Base-by-base conservation (phyloP, 164 flowering plant genomes). In the Umbilicus rupestris region DNA sequence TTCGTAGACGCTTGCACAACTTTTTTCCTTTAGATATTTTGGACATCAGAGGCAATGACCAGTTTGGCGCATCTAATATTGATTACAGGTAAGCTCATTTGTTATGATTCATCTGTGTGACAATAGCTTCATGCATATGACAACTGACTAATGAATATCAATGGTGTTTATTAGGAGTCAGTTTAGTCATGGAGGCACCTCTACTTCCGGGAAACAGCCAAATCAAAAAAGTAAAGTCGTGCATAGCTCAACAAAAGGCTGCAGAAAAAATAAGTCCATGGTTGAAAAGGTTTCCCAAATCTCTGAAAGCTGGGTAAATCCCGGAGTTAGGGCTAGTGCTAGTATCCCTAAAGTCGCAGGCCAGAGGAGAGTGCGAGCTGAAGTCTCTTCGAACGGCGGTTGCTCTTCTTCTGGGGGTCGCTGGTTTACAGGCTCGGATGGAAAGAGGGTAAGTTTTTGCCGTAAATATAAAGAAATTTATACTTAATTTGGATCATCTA, bases 391-490 rank as follows among this genome's bases (percentile, higher is more conserved):
- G 16, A 8, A 55, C 15, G 60, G 60, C 12, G 31, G 60, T 55
- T 55, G 60, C 60, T 37, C 22, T 60, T 42, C 22, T 60, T 42
- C 86, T 66, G 62, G 77, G 37, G 96, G 98, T 52, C 85, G 78
- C 60, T 93, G 97, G 97, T 81, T 70, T 72, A 86, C 93, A 16
- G 79, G 69, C 62, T 62, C 77, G 59, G 86, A 80, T 60, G 97
- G 93, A 63, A 83, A 72, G 73, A 87, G 77, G 89, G 97, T 89
- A 79, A 68, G 71, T 63, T 66, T 3, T 55, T 9, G 12, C 60
- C 29, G 4, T 12, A n/a, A n/a, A n/a, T n/a, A n/a, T n/a, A n/a
- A n/a, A n/a, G n/a, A n/a, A n/a, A 22, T 20, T 9, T 52, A 2
- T 24, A 0, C 30, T 20, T 52, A 9, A 7, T 52, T 52, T 26